phyloP scores from a whole-genome alignment of 2,329 filamentous ascomycete species.

The Aspergillus arachidicola region DNA sequence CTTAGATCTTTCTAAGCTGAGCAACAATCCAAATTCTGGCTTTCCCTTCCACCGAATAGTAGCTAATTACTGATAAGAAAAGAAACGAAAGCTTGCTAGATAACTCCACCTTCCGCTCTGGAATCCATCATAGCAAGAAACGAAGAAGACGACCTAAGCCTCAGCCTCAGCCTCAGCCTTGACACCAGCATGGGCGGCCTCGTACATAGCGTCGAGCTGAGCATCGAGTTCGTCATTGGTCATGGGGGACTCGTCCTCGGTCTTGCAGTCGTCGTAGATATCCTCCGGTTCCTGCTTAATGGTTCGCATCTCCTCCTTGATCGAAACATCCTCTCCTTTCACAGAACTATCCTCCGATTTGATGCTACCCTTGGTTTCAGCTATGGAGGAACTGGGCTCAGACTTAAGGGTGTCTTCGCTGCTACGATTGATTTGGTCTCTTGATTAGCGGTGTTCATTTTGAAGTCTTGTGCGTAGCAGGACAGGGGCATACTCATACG shows the following conservation, averaged over 20 bases:
- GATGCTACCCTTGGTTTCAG: background rate
- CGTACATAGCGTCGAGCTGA: conserved; percentile 17
- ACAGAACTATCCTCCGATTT: background rate
- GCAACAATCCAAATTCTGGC: background rate
- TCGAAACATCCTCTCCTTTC: background rate
- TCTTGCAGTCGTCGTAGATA: background rate
- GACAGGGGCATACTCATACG: conserved; percentile 6
- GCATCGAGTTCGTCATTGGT: conserved; percentile 14
- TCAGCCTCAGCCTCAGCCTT: conserved; percentile 3
- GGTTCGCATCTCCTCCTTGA: background rate
- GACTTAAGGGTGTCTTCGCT: background rate
- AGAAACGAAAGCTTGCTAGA: background rate
- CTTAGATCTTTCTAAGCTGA: background rate
- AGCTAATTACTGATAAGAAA: background rate
- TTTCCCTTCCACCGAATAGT: background rate
- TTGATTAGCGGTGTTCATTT: background rate
- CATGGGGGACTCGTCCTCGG: conserved; percentile 10
- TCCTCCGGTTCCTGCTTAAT: background rate
- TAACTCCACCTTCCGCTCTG: background rate
- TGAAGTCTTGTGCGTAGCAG: background rate
- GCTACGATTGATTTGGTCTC: background rate
- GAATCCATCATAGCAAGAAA: background rate
- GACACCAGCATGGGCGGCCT: background rate
- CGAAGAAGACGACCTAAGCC: background rate
- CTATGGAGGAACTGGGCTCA: background rate